Base-by-base conservation (phyloP, 2,329 filamentous ascomycete species). In the Nothopassalora personata region DNA sequence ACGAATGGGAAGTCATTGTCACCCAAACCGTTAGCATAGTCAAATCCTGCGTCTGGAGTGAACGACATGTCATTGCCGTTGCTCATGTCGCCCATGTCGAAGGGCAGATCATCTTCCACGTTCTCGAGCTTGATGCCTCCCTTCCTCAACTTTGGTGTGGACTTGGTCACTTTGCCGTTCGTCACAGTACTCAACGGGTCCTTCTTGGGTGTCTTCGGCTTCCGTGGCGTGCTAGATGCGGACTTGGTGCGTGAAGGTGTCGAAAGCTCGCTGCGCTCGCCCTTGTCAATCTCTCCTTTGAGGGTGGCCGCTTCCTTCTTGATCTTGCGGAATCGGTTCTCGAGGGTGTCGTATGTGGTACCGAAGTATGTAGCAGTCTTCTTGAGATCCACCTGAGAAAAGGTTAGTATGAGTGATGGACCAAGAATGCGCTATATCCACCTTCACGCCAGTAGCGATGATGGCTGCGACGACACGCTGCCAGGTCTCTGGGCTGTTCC, bases 301-400 rank as follows among this genome's bases (percentile, higher is more conserved):
- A 68, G 67, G 15, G 66, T 61, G 0, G 70, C 67, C 0, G 79
- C 77, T 1, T 70, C 52, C 51, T 75, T 74, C 51, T 79, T 80
- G 60, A 75, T 76, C 49, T 72, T 73, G 47, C 78, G 76, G 36
- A 82, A 75, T 2, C 73, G 74, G 47, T 73, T 73, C 60, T 82
- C 76, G 27, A 83, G 74, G 0, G 79, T 70, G 60, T 81, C 72
- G 68, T 80, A 80, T 0, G 76, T 81, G 0, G 77, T 76, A 0
- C 74, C 76, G 62, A 77, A 82, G 54, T 78, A 68, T 1, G 67
- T 64, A 0, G 80, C 80, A 27, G 80, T 75, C 3, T 71, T 68
- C 1, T 65, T 66, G 64, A 76, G 75, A 58, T 82, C 74, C 23
- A 80, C 71, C 80, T 83, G 46, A 15, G 8, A 15, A 2, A 18